Base-by-base conservation (phyloP, 2,329 filamentous ascomycete species). In the Sarocladium oryzae region DNA sequence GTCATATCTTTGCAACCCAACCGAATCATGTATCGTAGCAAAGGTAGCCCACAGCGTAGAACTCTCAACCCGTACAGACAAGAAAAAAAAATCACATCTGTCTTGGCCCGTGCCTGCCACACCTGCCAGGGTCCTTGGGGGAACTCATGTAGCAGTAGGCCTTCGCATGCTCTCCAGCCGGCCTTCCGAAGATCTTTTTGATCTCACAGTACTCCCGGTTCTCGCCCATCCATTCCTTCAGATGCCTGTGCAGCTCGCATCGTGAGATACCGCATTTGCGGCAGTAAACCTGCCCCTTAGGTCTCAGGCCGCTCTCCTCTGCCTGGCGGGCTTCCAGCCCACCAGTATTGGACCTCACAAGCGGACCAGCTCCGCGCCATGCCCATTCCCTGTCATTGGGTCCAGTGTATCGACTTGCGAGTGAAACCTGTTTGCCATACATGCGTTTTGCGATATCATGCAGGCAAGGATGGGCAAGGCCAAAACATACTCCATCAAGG, bases 321-420 rank as follows among this genome's bases (percentile, higher is more conserved):
- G 55, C 46, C 37, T 23, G 38, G 18, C 41, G 18, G 43, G 41
- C 49, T 18, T 24, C 23, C 9, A 21, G 28, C 15, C 49, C 52
- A 32, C 40, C 23, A 50, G 61, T 52, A 53, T 61, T 43, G 46
- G 61, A 55, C 52, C 63, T 62, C 43, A 73, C 57, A 36, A 76
- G 67, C 11, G 69, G 69, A 1, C 74, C 73, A 2, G 79, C 77
- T 49, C 77, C 68, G 55, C 79, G 76, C 79, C 81, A 85, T 40
- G 80, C 80, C 73, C 78, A 81, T 61, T 85, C 81, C 60, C 82
- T 72, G 56, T 80, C 75, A 63, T 84, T 84, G 51, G 81, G 81
- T 1, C 81, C 81, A 6, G 71, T 63, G 41, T 82, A 80, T 13
- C 80, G 74, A 43, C 74, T 73, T 16, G 75, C 75, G 15, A 85